Percentiles rank a stretch among this genome's conserved stretches.
phyloP scores from a whole-genome alignment of 2,329 filamentous ascomycete genomes.

The Ophiosphaerella narmari region DNA sequence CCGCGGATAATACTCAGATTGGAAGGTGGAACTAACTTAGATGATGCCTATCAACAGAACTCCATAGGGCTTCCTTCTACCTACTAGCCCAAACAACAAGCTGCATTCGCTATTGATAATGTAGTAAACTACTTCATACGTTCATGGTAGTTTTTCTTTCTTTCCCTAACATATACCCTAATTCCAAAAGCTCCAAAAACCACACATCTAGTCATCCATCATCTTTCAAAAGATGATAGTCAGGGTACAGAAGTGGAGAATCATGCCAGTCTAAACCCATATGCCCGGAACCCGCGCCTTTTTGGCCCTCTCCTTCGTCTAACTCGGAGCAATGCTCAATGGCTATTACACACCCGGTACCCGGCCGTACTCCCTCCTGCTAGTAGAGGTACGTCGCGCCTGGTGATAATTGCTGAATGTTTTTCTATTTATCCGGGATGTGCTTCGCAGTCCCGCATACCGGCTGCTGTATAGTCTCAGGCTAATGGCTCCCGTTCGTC shows the following conservation, averaged over 20 bases:
- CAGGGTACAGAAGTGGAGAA: slow-evolving; percentile 5
- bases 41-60: no score
- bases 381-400: slow-evolving; percentile 1
- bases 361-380: neutral
- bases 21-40: slow-evolving; percentile 26
- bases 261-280: slow-evolving; percentile 7
- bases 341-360: neutral
- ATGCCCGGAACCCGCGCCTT: slow-evolving; percentile 2
- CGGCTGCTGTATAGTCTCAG: slow-evolving; percentile 18
- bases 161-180: neutral
- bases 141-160: no score
- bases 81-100: no score
- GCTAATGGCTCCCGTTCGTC: slow-evolving; percentile 30
- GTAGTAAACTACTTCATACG: no score
- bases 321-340: neutral
- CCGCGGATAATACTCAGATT: slow-evolving; percentile 23
- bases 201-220: slow-evolving; percentile 1
- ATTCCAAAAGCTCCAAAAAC: slow-evolving; percentile 2
- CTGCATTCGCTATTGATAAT: neutral
- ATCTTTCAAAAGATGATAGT: neutral
- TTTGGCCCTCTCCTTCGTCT: neutral
- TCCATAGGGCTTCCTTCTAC: no score
- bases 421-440: neutral
- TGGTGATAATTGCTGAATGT: neutral
- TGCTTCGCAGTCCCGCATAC: slow-evolving; percentile 2